Percentiles rank a stretch among this genome's conserved stretches.
Conservation (phyloP, 768 basidiomycete genomes). For the Pleurotus eryngii region DNA sequence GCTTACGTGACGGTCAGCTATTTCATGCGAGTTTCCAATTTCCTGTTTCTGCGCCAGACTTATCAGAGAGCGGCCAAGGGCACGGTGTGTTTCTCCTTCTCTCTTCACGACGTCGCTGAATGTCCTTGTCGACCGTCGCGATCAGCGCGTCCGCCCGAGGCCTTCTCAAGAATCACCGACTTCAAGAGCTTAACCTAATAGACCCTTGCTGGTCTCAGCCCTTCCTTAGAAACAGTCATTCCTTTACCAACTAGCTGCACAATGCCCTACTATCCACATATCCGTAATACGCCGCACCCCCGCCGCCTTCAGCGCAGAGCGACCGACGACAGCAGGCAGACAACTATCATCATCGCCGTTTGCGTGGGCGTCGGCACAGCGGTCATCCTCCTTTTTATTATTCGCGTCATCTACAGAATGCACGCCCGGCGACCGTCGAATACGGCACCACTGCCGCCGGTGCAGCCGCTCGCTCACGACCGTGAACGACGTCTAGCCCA, state of each 20-base stretch:
- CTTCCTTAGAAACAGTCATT: conserved; percentile 3
- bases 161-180: conserved; percentile 2
- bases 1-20: no score
- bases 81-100: neutral
- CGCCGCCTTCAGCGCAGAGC: conserved; percentile 9
- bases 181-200: neutral
- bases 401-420: conserved; percentile 32
- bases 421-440: conserved; percentile 23
- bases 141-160: neutral
- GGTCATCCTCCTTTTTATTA: conserved; percentile 32
- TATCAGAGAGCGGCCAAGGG: neutral
- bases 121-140: no score
- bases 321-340: conserved; percentile 23
- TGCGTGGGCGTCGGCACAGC: conserved; percentile 38
- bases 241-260: neutral
- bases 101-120: neutral
- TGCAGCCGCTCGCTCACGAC: conserved; percentile 62
- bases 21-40: neutral
- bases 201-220: conserved; percentile 1
- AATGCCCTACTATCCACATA: neutral
- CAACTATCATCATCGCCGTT: conserved; percentile 49
- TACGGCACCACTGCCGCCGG: conserved; percentile 54
- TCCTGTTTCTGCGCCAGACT: neutral
- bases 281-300: conserved; percentile 5
- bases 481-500: conserved; percentile 49